These are phyloP conservation scores for Xylariaceae sp. DNA, from an alignment of 2,329 filamentous ascomycete species.

Conservation along the genomic window DNA sequence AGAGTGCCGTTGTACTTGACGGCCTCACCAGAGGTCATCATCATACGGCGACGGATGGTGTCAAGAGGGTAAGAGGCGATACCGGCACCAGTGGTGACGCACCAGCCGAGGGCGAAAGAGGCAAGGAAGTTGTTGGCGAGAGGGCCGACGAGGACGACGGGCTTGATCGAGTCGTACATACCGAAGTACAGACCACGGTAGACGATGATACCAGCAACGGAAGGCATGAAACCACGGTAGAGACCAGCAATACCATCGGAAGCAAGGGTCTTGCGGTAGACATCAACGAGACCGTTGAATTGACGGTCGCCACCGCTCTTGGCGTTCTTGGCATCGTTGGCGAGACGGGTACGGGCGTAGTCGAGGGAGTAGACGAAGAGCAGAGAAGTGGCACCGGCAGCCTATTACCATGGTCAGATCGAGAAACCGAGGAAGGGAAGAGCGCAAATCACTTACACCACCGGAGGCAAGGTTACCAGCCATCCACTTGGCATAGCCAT, in stretches of 20 bases:
- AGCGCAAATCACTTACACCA: constrained; percentile 67
- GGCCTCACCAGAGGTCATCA: constrained; percentile 97
- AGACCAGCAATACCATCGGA: constrained; percentile 99
- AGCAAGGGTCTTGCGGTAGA: constrained; percentile 99
- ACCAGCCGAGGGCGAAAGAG: constrained; percentile 97
- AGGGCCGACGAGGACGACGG: constrained; percentile 82
- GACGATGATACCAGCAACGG: constrained; percentile 97
- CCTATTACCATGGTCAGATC: constrained; percentile 45
- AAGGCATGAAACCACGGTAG: constrained; percentile 99
- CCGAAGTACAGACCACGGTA: constrained; percentile 99
- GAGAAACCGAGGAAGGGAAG: background rate
- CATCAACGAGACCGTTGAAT: constrained; percentile 99
- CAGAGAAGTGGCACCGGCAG: constrained; percentile 98
- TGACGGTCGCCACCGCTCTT: constrained; percentile 96
- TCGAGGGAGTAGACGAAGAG: constrained; percentile 99
- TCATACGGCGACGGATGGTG: constrained; percentile 99
- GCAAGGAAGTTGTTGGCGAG: constrained; percentile 99
- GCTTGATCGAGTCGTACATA: constrained; percentile 99
- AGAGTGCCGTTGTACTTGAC: constrained; percentile 99
- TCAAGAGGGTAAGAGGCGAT: constrained; percentile 99
- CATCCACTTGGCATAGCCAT: constrained; percentile 99
- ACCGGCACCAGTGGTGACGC: constrained; percentile 99
- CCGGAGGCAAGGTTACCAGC: constrained; percentile 98
- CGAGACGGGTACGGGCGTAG: constrained; percentile 99
- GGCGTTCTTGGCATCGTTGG: constrained; percentile 99